Percentiles rank a stretch among this genome's conserved stretches.
Conservation (phyloP, 1,139 yeast genomes). For the Schwanniomyces etchellsii region DNA sequence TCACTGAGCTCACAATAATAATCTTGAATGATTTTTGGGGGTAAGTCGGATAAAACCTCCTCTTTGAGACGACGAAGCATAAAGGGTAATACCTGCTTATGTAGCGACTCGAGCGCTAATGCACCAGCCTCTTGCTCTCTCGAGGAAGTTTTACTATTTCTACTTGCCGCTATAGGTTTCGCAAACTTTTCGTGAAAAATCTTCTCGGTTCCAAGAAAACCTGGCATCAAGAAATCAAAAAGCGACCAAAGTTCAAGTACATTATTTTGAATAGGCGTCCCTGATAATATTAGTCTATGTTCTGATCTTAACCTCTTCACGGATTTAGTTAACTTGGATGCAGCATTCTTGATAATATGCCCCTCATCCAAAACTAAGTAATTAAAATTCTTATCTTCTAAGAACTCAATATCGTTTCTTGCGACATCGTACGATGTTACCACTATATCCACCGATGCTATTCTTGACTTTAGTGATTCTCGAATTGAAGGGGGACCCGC, state of each 20-base stretch:
- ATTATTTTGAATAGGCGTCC: conserved; percentile 97
- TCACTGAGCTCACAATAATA: conserved; percentile 95
- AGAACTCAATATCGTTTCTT: conserved; percentile 74
- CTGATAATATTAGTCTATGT: conserved; percentile 85
- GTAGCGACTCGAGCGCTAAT: conserved; percentile 88
- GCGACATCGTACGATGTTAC: conserved; percentile 96
- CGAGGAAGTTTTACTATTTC: conserved; percentile 85
- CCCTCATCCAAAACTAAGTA: conserved; percentile 98
- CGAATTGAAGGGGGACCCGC: conserved; percentile 90
- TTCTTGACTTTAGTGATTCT: conserved; percentile 44
- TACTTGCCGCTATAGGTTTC: conserved; percentile 91
- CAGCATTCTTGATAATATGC: conserved; percentile 89
- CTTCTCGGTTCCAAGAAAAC: conserved; percentile 93
- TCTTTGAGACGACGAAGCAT: conserved; percentile 94
- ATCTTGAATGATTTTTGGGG: conserved; percentile 98
- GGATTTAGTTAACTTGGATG: conserved; percentile 82
- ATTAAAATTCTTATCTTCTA: conserved; percentile 66
- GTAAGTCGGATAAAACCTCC: conserved; percentile 91
- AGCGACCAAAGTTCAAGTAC: conserved; percentile 96
- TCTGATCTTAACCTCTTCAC: conserved; percentile 81
- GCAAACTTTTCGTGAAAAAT: conserved; percentile 93
- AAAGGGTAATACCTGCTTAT: conserved; percentile 94
- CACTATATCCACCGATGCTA: conserved; percentile 69
- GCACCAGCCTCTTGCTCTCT: conserved; percentile 98
- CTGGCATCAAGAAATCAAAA: conserved; percentile 98